Base-by-base conservation (phyloP, 305 asterid genomes). In the Striga hermonthica region DNA sequence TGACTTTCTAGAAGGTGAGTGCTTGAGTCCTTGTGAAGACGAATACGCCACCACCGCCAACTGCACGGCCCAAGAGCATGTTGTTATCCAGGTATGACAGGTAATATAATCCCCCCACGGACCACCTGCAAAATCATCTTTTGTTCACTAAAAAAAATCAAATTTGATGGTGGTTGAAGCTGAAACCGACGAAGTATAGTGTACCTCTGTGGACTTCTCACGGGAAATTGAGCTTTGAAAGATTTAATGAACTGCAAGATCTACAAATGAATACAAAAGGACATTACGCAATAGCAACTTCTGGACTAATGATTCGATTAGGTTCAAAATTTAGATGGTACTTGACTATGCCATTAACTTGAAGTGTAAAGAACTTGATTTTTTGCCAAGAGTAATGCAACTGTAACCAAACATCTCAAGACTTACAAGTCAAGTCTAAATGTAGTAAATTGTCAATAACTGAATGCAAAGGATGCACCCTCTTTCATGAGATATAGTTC, bases 31-130 rank as follows among this genome's bases (percentile, higher is more conserved):
- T 88, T 2, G 87, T 84, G 78, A 88, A 91, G 48, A 91, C 62
- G 70, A 91, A 91, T 43, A 87, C 80, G 6, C 98, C 98, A 6
- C 95, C 96, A 9, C 96, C 95, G 72, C 95, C 96, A 67, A 91
- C 90, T 8, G 96, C 85, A 13, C 98, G 91, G 10, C 95, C 95
- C 69, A 91, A 62, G 68, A 88, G 95, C 91, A 91, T 88, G 73
- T 88, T 78, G 70, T 57, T 79, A 65, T 91, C 98, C 60, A 91
- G 77, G 82, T 83, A 88, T 0, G 96, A 88, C 48, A 88, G 87
- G 81, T 86, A 86, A 79, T 88, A 91, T 36, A 91, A 74, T 3
- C 98, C 98, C 58, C 98, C 96, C 6, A 83, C 91, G 15, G 96
- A 83, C 56, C 63, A 78, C 79, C 95, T 90, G 65, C 68, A 77